Percentiles rank a stretch among this genome's conserved stretches.
These are phyloP conservation scores for Pinus tabuliformis DNA, from an alignment of 75 land plant genomes.

Conservation along the genomic window DNA sequence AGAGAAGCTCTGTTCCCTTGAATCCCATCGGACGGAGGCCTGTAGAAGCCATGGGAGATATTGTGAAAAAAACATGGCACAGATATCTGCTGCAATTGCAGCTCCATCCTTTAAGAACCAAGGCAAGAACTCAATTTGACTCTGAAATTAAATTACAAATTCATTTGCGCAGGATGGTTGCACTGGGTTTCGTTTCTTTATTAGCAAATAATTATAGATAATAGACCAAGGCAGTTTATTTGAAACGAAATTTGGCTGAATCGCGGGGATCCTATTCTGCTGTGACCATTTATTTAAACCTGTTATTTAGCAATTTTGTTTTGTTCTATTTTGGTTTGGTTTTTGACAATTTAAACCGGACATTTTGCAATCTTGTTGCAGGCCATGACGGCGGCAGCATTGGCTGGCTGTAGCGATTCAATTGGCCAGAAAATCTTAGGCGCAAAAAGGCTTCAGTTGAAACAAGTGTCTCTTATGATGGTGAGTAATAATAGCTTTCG, in stretches of 20 bases:
- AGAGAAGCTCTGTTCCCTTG: too few relatives aligned
- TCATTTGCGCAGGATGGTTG: not conserved
- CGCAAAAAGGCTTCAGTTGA: slow-evolving; percentile 55
- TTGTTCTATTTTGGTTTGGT: not conserved
- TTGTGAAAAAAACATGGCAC: slow-evolving; percentile 50
- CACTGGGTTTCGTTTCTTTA: not conserved
- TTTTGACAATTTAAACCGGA: not conserved
- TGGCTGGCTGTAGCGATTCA: slow-evolving; percentile 70
- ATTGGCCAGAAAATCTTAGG: slow-evolving; percentile 80
- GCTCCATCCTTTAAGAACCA: slow-evolving; percentile 68
- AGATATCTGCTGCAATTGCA: slow-evolving; percentile 54
- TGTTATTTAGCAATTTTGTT: not conserved
- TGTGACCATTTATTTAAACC: not conserved
- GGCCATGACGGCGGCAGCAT: slow-evolving; percentile 73
- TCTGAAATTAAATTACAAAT: not conserved
- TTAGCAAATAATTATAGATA: too few relatives aligned
- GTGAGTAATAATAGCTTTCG: slow-evolving; percentile 21
- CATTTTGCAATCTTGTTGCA: slow-evolving; percentile 9
- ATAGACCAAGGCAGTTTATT: too few relatives aligned
- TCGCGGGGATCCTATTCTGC: not conserved
- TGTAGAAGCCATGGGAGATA: slow-evolving; percentile 42
- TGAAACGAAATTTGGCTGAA: not conserved
- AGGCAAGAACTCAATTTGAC: slow-evolving; percentile 23
- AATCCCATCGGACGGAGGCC: too few relatives aligned
- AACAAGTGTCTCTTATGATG: slow-evolving; percentile 62